Base-by-base conservation (phyloP, 768 basidiomycete species). In the Pleurotus pulmonarius region DNA sequence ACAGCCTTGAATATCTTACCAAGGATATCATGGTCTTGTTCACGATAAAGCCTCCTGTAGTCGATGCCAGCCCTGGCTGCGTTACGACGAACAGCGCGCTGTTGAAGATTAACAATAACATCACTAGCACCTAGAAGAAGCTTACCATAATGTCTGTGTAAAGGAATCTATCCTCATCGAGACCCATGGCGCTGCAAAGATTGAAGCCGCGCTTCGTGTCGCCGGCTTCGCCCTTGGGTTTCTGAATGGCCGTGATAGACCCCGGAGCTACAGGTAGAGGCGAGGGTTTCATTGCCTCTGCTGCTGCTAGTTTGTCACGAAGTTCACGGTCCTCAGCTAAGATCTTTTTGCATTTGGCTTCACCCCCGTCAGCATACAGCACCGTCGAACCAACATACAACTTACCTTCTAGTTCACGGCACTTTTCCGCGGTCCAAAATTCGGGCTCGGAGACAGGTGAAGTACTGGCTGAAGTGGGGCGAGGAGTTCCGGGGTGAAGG, bases 221-320 rank as follows among this genome's bases (percentile, higher is more conserved):
- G 16, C 61, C 59, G 3, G 62, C 60, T 26, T 58, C 55, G 3
- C 60, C 60, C 12, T 46, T 46, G n/a, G 62, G 60, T 20, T 49
- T 51, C 20, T 46, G 39, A 29, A 61, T 41, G 1, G 41, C 41
- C 20, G 6, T 2, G 6, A 44, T 44, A 9, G 5, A 29, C 2
- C 41, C 41, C 8, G 15, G 41, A 20, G 12, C 20, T 8, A 20
- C 6, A 20, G 5, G 7, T 44, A 20, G 41, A 44, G 41, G n/a
- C 8, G 13, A 12, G 26, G 7, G 26, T 29, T 29, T 20, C 41
- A n/a, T n/a, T 44, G 15, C 41, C 20, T 44, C 41, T n/a, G 41
- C 8, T 6, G 41, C 41, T 6, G 7, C 41, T 11, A 44, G 41
- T 44, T 44, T 29, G 1, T 29, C 26, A 29, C 5, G 26, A 29